Conservation (phyloP, 441 rosid genomes). For the Cnidoscolus chayamansa region DNA sequence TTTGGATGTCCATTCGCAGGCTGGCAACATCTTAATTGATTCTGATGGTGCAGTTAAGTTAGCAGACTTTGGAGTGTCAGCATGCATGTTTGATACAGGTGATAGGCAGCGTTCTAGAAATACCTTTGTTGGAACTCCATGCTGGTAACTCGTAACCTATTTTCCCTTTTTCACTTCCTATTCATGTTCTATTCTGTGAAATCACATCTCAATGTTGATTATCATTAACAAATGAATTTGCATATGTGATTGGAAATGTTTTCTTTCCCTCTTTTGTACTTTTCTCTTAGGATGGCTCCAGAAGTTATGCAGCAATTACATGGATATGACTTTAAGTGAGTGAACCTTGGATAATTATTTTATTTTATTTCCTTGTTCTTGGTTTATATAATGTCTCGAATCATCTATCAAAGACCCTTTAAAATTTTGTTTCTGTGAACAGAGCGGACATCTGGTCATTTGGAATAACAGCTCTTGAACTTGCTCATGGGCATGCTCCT, state of each 20-base stretch:
- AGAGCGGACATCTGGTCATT: constrained; percentile 98
- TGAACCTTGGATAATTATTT: constrained; percentile 16
- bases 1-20: constrained; percentile 46
- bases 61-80: constrained; percentile 97
- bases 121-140: constrained; percentile 98
- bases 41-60: constrained; percentile 75
- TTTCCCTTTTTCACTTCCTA: neutral
- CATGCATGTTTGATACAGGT: constrained; percentile 97
- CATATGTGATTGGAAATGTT: constrained; percentile 15
- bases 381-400: constrained; percentile 7
- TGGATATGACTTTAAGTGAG: constrained; percentile 98
- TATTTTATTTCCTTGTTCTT: neutral
- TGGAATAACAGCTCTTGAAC: constrained; percentile 95
- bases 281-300: constrained; percentile 90
- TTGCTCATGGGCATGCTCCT: constrained; percentile 98
- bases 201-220: neutral
- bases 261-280: constrained; percentile 21
- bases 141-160: constrained; percentile 63
- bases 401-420: constrained; percentile 20
- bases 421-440: constrained; percentile 37
- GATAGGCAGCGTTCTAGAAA: constrained; percentile 94
- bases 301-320: constrained; percentile 99
- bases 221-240: neutral
- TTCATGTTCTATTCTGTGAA: neutral
- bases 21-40: constrained; percentile 87